Base-by-base conservation (phyloP, 202 grass and related monocot genomes). In the Zoysia matrella region DNA sequence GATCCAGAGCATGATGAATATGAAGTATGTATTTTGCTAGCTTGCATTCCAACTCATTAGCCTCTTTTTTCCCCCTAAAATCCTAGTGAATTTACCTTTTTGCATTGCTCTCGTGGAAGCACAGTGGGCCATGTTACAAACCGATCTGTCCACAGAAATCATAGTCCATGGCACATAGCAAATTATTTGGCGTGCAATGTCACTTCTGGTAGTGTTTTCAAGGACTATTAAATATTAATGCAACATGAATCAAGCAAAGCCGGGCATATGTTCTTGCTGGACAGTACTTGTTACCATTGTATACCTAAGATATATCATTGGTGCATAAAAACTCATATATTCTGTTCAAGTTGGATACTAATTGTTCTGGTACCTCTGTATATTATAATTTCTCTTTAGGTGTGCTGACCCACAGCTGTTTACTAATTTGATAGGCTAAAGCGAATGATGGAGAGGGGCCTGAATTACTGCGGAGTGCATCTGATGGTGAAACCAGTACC, bases 371-470 rank as follows among this genome's bases (percentile, higher is more conserved):
- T 69, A 46, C 46, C 63, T 39, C 6, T 72, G 15, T n/a, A 30
- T 66, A 71, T 85, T 53, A 40, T 66, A 30, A 3, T 49, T 50
- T 82, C 62, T 36, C 3, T 60, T 75, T n/a, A 71, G 13, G 36
- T 86, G 9, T 63, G 30, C 22, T 63, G 5, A 84, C 7, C 0
- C 75, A 8, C 10, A 54, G 5, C 70, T 71, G 15, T 89, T 3
- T 77, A 76, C 74, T 80, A 71, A 80, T 89, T 76, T 62, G 63
- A 83, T 78, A 96, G 97, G 93, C 91, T 71, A 99, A 99, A 85
- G 93, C 93, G 79, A 99, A 99, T 76, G 93, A 91, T 67, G 93
- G 97, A 52, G 91, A 99, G 47, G 97, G 97, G n/a, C 93, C 97
- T 84, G 93, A 99, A 81, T 91, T 99, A 85, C 91, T 99, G 69